Evolutionary conservation across 768 basidiomycete species (phyloP).

Genomic region (Pleurotus platypus): DNA sequence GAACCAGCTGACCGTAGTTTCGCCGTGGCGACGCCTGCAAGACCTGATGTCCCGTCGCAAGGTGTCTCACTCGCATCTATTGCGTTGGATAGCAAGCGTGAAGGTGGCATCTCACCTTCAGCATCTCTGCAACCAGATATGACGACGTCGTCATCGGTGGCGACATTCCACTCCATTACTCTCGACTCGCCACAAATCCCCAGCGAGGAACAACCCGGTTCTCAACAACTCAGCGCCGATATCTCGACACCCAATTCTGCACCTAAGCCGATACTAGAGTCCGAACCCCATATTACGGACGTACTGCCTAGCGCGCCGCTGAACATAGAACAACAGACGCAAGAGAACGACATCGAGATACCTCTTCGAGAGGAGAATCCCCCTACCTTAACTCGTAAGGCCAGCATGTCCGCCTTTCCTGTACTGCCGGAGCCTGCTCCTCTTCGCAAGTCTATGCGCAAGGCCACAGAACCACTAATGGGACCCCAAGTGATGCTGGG

Average conservation of each 20-base stretch:
- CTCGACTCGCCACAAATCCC: constrained; percentile 28
- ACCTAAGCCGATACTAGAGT: too few species aligned
- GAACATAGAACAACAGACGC: neutral
- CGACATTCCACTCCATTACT: constrained; percentile 34
- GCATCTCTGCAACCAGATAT: neutral
- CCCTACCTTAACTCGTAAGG: constrained; percentile 27
- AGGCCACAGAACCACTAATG: constrained; percentile 40
- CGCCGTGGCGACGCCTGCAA: neutral
- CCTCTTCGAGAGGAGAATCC: constrained; percentile 32
- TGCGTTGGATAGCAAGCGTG: neutral
- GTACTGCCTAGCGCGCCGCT: neutral
- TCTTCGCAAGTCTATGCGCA: constrained; percentile 63
- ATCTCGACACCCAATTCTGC: neutral
- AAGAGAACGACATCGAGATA: constrained; percentile 20
- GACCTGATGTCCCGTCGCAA: neutral
- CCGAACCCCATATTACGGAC: neutral
- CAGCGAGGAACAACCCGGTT: neutral
- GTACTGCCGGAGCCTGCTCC: constrained; percentile 62
- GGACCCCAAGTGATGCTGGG: constrained; percentile 24
- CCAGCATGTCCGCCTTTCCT: constrained; percentile 46
- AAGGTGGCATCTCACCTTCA: neutral
- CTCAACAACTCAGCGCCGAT: neutral
- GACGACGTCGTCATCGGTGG: constrained; percentile 26
- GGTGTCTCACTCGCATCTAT: neutral
- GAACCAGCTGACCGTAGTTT: constrained; percentile 44